phyloP scores from a whole-genome alignment of 2,329 filamentous ascomycete species.

The Colletotrichum limetticola region DNA sequence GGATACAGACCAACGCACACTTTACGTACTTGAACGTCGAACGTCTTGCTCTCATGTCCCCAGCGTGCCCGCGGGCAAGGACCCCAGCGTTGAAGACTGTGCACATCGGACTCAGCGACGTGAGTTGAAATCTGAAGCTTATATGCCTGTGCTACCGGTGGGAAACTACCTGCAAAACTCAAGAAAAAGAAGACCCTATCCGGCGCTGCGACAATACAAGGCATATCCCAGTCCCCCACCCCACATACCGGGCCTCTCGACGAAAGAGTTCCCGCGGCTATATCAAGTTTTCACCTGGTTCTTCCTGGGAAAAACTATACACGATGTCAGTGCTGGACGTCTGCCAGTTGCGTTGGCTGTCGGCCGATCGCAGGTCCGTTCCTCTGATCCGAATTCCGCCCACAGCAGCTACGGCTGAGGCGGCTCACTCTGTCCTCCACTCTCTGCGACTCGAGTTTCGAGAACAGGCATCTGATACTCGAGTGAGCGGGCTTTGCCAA shows the following conservation, averaged over 20 bases:
- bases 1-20: too few species aligned
- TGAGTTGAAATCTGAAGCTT: conserved; percentile 3
- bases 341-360: not conserved
- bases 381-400: not conserved
- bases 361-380: not conserved
- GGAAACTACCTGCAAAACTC: not conserved
- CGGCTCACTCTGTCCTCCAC: not conserved
- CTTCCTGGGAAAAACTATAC: not conserved
- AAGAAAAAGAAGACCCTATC: not conserved
- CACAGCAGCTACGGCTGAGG: not conserved
- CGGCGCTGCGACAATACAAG: not conserved
- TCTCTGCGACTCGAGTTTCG: not conserved
- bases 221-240: not conserved
- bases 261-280: not conserved
- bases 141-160: not conserved
- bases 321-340: not conserved
- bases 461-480: not conserved
- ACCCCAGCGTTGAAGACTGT: not conserved
- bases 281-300: not conserved
- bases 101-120: not conserved
- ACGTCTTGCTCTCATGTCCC: not conserved
- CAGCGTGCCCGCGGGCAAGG: not conserved
- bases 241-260: not conserved
- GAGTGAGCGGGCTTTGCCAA: not conserved
- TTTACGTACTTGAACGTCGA: too few species aligned